These are phyloP conservation scores for Penicillium sp. DNA, from an alignment of 2,329 filamentous ascomycete genomes.

Conservation along the genomic window DNA sequence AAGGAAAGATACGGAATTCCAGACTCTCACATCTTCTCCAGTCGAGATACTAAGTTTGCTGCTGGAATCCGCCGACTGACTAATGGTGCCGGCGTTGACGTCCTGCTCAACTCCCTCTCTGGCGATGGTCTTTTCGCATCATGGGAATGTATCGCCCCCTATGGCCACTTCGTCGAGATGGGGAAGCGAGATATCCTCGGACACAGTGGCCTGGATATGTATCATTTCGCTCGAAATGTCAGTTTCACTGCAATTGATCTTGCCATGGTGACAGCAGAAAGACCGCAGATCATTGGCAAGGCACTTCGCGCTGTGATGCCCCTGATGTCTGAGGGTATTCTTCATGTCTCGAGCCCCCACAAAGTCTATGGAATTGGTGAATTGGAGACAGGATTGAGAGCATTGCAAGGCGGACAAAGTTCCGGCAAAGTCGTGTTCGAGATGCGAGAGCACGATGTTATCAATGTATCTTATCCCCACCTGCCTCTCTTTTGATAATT, in stretches of 20 bases:
- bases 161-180: constrained; percentile 15
- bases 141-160: constrained; percentile 4
- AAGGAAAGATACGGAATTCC: neutral
- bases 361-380: neutral
- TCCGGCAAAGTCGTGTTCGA: neutral
- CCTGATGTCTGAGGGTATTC: neutral
- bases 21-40: neutral
- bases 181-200: constrained; percentile 6
- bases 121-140: constrained; percentile 11
- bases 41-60: neutral
- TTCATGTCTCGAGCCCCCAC: neutral
- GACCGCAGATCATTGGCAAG: neutral
- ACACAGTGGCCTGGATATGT: neutral
- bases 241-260: neutral
- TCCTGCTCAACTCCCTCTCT: neutral
- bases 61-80: neutral
- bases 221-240: neutral
- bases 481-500: neutral
- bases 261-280: neutral
- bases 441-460: neutral
- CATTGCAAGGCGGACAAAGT: neutral
- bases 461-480: neutral
- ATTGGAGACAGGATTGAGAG: neutral
- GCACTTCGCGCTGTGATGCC: neutral
- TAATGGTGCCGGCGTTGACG: neutral